phyloP scores from a whole-genome alignment of 208 protist species.

The Leishmania guyanensis region DNA sequence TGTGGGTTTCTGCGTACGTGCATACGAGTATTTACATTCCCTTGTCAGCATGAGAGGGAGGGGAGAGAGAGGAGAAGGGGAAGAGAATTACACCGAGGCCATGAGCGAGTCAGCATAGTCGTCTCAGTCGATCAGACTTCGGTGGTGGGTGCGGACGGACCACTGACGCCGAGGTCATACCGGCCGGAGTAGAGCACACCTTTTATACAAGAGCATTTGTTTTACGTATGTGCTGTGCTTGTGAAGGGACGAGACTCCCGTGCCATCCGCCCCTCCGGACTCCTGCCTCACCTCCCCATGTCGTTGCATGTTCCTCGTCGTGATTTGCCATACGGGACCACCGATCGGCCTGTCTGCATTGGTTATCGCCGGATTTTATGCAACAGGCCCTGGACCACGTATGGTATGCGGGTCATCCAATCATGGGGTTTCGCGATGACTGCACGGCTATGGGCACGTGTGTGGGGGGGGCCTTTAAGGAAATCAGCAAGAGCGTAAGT shows the following conservation, averaged over 20 bases:
- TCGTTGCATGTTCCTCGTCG: neutral
- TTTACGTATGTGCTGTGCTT: neutral
- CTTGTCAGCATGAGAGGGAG: neutral
- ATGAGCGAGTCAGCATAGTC: neutral
- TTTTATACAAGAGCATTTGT: neutral
- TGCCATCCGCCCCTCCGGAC: neutral
- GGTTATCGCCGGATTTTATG: neutral
- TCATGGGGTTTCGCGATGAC: neutral
- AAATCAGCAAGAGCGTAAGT: neutral
- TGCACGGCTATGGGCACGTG: neutral
- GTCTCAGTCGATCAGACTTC: neutral
- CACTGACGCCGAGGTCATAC: neutral
- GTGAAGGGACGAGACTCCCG: neutral
- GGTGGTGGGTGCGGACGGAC: neutral
- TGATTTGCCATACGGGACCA: neutral
- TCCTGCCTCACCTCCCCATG: neutral
- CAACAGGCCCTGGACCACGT: neutral
- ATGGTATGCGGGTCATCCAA: neutral
- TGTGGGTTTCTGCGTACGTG: neutral
- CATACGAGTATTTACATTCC: neutral
- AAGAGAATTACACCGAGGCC: neutral
- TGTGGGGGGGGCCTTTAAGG: neutral
- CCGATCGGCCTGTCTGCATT: neutral
- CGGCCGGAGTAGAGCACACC: neutral
- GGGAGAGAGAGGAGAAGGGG: neutral